A percentile compares a stretch with the other conserved stretches of the same genome.
phyloP scores from a whole-genome alignment of 768 basidiomycete species.

The Tulasnella sp. region DNA sequence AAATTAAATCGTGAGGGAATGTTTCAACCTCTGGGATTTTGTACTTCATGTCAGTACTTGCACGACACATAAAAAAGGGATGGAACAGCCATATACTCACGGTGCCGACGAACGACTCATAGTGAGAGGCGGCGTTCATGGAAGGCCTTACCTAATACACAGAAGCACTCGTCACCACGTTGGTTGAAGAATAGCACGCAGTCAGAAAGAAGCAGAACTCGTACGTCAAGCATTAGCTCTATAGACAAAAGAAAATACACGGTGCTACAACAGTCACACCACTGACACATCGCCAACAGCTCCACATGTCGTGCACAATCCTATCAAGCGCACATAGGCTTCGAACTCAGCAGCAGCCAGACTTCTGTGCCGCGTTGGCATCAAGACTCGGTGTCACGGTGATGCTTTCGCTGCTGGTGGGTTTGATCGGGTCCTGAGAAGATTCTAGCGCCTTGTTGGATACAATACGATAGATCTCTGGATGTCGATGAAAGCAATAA shows the following conservation, averaged over 20 bases:
- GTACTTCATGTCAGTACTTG: too few relatives aligned
- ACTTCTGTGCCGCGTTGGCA: conserved; percentile 31
- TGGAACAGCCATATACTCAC: not conserved
- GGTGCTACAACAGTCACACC: too few relatives aligned
- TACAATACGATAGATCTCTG: conserved; percentile 96
- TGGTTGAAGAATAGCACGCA: conserved; percentile 1
- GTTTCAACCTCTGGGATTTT: too few relatives aligned
- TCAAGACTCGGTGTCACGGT: conserved; percentile 60
- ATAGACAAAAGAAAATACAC: too few relatives aligned
- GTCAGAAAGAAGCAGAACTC: not conserved
- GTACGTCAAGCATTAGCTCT: not conserved
- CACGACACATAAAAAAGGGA: not conserved
- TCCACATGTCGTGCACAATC: too few relatives aligned
- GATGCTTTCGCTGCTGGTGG: conserved; percentile 74
- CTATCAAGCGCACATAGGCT: too few relatives aligned
- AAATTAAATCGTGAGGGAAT: too few relatives aligned
- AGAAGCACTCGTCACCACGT: too few relatives aligned
- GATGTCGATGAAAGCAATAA: not conserved
- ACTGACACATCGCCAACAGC: too few relatives aligned
- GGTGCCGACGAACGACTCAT: not conserved
- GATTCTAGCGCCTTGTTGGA: conserved; percentile 92
- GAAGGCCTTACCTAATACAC: too few relatives aligned
- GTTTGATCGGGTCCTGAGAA: conserved; percentile 53
- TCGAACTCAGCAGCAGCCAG: conserved; percentile 31
- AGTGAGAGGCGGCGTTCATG: too few relatives aligned